Percentiles rank a stretch among this genome's conserved stretches.
phyloP scores from a whole-genome alignment of 345 rosid species.

The Mallotus nudiflorus region DNA sequence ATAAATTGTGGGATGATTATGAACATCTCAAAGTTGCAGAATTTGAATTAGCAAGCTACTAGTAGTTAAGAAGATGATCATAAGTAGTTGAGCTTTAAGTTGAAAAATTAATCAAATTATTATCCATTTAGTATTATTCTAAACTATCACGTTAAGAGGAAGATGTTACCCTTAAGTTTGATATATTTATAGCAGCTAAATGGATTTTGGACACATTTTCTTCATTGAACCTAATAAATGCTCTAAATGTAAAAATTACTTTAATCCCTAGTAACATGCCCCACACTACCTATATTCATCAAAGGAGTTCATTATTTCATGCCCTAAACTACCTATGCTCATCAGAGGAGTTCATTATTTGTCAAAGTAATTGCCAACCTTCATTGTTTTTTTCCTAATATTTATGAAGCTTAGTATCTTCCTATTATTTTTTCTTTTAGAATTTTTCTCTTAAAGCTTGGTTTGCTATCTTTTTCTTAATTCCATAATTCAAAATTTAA shows the following conservation, averaged over 20 bases:
- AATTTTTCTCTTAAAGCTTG: too few relatives aligned
- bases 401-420: slow-evolving; percentile 67
- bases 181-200: slow-evolving; percentile 70
- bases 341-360: slow-evolving; percentile 77
- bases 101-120: too few relatives aligned
- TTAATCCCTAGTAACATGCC: slow-evolving; percentile 53
- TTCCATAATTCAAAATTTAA: too few relatives aligned
- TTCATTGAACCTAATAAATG: slow-evolving; percentile 25
- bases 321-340: too few relatives aligned
- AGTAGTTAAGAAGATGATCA: too few relatives aligned
- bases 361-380: slow-evolving; percentile 96
- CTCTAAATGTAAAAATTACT: slow-evolving; percentile 49
- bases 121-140: slow-evolving; percentile 86
- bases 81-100: too few relatives aligned
- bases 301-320: too few relatives aligned
- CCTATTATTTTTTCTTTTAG: too few relatives aligned
- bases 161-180: slow-evolving; percentile 79
- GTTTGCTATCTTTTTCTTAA: too few relatives aligned
- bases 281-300: slow-evolving; percentile 79
- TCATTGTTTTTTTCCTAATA: slow-evolving; percentile 78
- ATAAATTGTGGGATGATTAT: too few relatives aligned
- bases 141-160: slow-evolving; percentile 78
- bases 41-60: too few relatives aligned
- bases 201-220: slow-evolving; percentile 62
- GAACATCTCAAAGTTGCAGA: too few relatives aligned